Conservation (phyloP, 176 grass and related monocot species). For the Neostapfia colusana region DNA sequence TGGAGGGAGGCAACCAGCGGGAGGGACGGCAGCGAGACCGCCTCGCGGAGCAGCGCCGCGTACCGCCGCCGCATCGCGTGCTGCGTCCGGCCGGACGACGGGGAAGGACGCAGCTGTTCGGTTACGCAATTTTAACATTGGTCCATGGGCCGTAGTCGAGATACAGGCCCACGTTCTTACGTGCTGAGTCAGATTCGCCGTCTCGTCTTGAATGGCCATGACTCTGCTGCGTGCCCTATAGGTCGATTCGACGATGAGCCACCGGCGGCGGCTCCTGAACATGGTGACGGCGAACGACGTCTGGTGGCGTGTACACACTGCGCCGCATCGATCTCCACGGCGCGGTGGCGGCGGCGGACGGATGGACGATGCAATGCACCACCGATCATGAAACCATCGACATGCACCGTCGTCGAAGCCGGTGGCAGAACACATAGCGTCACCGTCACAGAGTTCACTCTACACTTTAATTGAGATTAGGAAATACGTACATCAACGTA, state of each 20-base stretch:
- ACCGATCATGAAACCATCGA: neutral
- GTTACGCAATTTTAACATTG: too few species aligned
- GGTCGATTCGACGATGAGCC: neutral
- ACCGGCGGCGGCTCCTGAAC: neutral
- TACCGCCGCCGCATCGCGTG: constrained; percentile 36
- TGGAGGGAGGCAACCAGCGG: constrained; percentile 34
- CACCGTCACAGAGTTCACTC: neutral
- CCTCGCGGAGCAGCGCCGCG: constrained; percentile 33
- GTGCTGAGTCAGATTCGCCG: neutral
- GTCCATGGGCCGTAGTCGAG: neutral
- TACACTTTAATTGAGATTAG: neutral
- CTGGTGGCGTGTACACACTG: neutral
- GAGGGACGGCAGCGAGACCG: constrained; percentile 37
- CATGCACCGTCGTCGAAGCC: neutral
- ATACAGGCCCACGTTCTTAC: neutral
- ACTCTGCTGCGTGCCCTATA: neutral
- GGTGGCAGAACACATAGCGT: neutral
- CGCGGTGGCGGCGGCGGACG: too few species aligned
- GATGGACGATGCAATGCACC: too few species aligned
- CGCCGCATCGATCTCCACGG: neutral
- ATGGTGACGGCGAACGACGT: neutral
- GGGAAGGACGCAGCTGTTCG: too few species aligned
- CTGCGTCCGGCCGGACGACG: too few species aligned
- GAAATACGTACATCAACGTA: neutral
- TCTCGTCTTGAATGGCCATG: neutral